Conservation (phyloP, 2,329 filamentous ascomycete species). For the Colletotrichum tamarilloi region DNA sequence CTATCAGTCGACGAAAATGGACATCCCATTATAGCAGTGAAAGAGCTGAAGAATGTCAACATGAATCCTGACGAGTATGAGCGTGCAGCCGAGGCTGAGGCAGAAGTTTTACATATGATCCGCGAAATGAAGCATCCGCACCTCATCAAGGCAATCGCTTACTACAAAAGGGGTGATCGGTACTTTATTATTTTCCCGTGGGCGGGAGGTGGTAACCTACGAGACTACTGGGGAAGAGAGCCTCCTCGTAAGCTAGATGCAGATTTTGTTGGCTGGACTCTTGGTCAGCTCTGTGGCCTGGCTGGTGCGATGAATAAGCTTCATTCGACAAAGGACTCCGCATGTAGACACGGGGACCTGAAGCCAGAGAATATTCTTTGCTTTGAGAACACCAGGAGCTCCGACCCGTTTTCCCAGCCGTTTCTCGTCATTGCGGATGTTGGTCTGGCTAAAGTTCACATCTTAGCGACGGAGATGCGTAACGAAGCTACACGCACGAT, state of each 20-base stretch:
- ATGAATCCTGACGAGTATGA: background rate
- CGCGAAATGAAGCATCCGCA: background rate
- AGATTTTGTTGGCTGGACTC: background rate
- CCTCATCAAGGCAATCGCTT: slow-evolving; percentile 2
- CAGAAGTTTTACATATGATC: background rate
- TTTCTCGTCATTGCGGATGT: slow-evolving; percentile 14
- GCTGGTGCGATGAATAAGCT: background rate
- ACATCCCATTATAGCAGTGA: background rate
- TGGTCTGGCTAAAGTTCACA: background rate
- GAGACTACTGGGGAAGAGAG: background rate
- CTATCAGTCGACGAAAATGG: background rate
- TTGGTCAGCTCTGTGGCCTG: slow-evolving; percentile 3
- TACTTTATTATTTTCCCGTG: slow-evolving; percentile 10
- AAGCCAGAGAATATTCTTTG: slow-evolving; percentile 28
- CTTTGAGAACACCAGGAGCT: background rate
- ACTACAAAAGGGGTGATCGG: background rate
- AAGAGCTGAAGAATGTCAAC: background rate
- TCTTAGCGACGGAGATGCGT: background rate
- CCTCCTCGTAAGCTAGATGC: background rate
- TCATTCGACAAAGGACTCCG: background rate
- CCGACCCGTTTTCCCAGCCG: background rate
- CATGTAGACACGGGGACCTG: slow-evolving; percentile 12
- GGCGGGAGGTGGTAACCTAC: slow-evolving; percentile 13
- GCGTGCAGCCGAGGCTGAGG: background rate
- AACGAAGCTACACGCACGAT: background rate